These are phyloP conservation scores for Narthecium ossifragum DNA, from an alignment of 106 monocot species.

Conservation along the genomic window DNA sequence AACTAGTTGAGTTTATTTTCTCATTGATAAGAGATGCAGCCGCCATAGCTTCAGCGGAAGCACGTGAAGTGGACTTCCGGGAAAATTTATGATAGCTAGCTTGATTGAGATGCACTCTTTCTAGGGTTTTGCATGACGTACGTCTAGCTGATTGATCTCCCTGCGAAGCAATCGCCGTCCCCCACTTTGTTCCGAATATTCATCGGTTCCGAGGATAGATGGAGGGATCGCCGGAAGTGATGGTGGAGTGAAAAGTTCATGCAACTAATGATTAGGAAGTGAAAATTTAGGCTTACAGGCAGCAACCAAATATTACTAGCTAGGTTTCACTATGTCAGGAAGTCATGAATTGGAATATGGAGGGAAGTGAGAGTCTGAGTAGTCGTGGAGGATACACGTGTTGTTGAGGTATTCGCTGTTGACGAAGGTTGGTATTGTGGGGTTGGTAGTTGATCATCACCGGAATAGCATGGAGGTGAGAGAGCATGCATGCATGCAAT, in stretches of 20 bases:
- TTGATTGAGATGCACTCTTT: slow-evolving; percentile 24
- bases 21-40: slow-evolving; percentile 1
- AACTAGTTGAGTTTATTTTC: too few relatives aligned
- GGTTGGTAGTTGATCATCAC: too few relatives aligned
- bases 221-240: background rate
- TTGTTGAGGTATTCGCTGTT: too few relatives aligned
- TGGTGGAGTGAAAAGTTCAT: background rate
- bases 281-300: slow-evolving; percentile 16
- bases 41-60: slow-evolving; percentile 4
- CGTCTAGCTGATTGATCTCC: background rate
- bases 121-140: slow-evolving; percentile 1
- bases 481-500: too few relatives aligned
- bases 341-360: too few relatives aligned
- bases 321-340: too few relatives aligned
- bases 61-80: slow-evolving; percentile 16
- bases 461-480: too few relatives aligned
- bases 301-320: background rate
- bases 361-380: too few relatives aligned
- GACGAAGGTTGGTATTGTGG: too few relatives aligned
- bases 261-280: slow-evolving; percentile 12
- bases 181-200: background rate
- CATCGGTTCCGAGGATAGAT: background rate
- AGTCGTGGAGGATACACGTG: too few relatives aligned
- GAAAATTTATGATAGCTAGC: background rate
- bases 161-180: background rate